Conservation (phyloP, 2,329 filamentous ascomycete genomes). For the Beauveria brongniartii region DNA sequence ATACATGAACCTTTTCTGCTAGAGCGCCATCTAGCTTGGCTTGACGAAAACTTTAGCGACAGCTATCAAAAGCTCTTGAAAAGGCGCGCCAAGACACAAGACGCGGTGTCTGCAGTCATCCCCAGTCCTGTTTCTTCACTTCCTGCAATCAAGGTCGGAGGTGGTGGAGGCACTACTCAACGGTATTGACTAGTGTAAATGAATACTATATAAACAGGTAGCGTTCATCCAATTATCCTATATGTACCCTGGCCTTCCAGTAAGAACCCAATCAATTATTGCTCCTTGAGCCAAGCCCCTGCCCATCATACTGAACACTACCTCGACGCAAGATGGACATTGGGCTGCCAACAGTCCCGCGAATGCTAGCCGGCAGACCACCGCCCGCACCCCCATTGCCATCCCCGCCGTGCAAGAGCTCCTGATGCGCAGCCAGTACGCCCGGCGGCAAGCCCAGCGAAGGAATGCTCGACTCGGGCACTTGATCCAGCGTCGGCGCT, state of each 20-base stretch:
- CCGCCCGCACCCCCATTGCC: slow-evolving; percentile 20
- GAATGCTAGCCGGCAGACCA: slow-evolving; percentile 19
- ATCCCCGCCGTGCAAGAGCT: slow-evolving; percentile 11
- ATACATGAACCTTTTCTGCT: too few species aligned
- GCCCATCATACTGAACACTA: slow-evolving; percentile 38
- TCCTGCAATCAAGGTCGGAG: too few species aligned
- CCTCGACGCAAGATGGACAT: slow-evolving; percentile 39
- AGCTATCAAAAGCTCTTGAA: too few species aligned
- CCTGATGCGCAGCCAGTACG: slow-evolving; percentile 31
- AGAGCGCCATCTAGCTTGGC: too few species aligned
- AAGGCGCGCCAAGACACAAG: too few species aligned
- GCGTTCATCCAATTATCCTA: too few species aligned
- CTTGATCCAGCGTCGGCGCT: slow-evolving; percentile 26
- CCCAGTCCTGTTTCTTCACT: too few species aligned
- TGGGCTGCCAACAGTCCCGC: slow-evolving; percentile 32
- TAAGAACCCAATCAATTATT: neutral
- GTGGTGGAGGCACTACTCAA: too few species aligned
- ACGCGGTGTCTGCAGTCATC: too few species aligned
- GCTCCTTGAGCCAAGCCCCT: slow-evolving; percentile 17
- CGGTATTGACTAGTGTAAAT: too few species aligned
- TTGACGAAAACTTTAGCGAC: too few species aligned
- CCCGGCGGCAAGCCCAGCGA: slow-evolving; percentile 49
- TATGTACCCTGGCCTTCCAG: neutral
- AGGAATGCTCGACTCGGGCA: slow-evolving; percentile 53
- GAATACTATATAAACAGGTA: too few species aligned